phyloP scores from a whole-genome alignment of 306 rosid genomes.

The Casuarina equisetifolia region DNA sequence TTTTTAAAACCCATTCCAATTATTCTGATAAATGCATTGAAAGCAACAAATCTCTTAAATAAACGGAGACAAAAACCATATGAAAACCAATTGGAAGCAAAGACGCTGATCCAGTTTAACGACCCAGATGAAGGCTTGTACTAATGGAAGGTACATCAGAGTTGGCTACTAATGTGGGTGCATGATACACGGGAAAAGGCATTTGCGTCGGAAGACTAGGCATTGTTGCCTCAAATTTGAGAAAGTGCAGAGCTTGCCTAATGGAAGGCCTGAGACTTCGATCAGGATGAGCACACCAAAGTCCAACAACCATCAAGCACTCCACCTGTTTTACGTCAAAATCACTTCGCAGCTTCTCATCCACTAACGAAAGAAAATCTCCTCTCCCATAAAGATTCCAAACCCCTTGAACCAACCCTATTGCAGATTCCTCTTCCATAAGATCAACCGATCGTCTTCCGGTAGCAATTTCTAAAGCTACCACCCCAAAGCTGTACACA shows the following conservation, averaged over 20 bases:
- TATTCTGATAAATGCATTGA: too few species aligned
- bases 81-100: too few species aligned
- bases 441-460: slow-evolving; percentile 17
- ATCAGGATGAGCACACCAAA: background rate
- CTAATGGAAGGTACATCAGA: too few species aligned
- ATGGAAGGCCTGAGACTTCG: background rate
- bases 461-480: too few species aligned
- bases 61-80: too few species aligned
- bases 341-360: background rate
- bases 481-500: too few species aligned
- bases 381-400: background rate
- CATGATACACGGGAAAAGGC: background rate
- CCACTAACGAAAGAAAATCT: background rate
- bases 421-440: background rate
- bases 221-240: slow-evolving; percentile 4
- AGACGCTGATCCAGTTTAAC: too few species aligned
- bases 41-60: too few species aligned
- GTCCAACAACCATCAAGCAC: background rate
- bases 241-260: background rate
- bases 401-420: background rate
- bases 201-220: slow-evolving; percentile 1
- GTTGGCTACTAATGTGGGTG: background rate
- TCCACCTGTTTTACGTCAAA: background rate
- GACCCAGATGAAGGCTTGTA: too few species aligned
- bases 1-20: too few species aligned